Percentiles rank a stretch among this genome's conserved stretches.
These are phyloP conservation scores for Oropetium thomaeum DNA, from an alignment of 176 grass and related monocot species.

Conservation along the genomic window DNA sequence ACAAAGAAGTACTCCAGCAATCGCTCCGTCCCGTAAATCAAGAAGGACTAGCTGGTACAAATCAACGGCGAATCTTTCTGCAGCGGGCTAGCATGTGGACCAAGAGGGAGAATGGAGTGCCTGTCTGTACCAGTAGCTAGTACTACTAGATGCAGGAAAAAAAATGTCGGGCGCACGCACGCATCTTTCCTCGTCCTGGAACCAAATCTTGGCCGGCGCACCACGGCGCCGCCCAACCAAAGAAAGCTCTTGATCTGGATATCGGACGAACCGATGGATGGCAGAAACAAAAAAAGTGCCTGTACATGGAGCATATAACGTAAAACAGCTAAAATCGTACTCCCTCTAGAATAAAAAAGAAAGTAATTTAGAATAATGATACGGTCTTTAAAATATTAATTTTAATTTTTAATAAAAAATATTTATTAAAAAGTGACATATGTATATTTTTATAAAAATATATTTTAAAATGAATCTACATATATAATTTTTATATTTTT, in stretches of 20 bases:
- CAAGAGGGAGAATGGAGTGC: not conserved
- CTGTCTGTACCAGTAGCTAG: not conserved
- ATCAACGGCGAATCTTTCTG: slow-evolving; percentile 4
- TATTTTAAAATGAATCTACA: no score
- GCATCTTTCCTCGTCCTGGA: not conserved
- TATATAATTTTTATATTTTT: no score
- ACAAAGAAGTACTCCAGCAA: not conserved
- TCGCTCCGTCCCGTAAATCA: no score
- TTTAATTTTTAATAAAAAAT: no score
- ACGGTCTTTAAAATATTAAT: no score
- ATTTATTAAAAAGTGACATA: no score
- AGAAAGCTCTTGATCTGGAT: slow-evolving; percentile 31
- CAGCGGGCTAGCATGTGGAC: not conserved
- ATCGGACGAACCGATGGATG: not conserved
- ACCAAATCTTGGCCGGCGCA: not conserved
- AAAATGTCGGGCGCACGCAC: slow-evolving; percentile 10
- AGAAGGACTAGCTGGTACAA: not conserved
- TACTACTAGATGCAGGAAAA: not conserved
- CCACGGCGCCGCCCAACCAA: slow-evolving; percentile 23
- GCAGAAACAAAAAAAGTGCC: not conserved
- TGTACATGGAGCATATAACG: not conserved
- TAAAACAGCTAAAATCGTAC: not conserved
- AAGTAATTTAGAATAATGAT: no score
- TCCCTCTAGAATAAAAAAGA: no score
- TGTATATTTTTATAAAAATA: no score